Base-by-base conservation (phyloP, 1,284 basidiomycete species). In the Heterobasidion occidentale region DNA sequence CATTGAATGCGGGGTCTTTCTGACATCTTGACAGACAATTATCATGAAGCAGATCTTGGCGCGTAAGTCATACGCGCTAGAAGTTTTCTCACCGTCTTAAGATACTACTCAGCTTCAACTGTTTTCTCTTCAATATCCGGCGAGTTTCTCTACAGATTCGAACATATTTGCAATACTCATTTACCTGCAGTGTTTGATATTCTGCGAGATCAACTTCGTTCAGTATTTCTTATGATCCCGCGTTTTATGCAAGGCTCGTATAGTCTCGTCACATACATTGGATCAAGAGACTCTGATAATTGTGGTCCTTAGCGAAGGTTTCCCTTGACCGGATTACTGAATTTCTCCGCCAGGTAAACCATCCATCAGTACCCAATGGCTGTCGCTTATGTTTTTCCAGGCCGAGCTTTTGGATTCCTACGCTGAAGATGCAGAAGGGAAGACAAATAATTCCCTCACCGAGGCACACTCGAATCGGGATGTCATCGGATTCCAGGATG, bases 321-420 rank as follows among this genome's bases (percentile, higher is more conserved):
- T 77, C 79, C 1, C 51, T 81, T 11, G 70, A 76, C 51, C 76
- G 79, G 55, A 67, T 79, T 27, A 68, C 73, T 57, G 71, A 74
- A 20, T 81, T 81, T 65, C 60, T 81, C 52, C 60, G 67, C 50
- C 68, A 74, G 47, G 77, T 76, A 46, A 53, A 69, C 3, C 27
- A 27, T 27, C 27, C 27, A 27, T 27, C 27, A 27, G 27, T 27
- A 27, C 3, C 5, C 3, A 27, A 27, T 27, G 27, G 27, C 27
- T 27, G 27, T 27, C 27, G 27, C 38, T 42, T 7, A 11, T n/a
- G 17, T 20, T 9, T 36, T 14, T 19, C 8, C 55, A 78, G 74
- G 79, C 76, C 48, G 78, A 79, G 60, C 69, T 81, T 54, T 70
- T 81, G 45, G 79, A 82, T 63, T 68, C 71, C 38, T 80, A 69